Percentiles rank a stretch among this genome's conserved stretches.
Evolutionary conservation across 1,139 yeast species (phyloP).

Genomic region (Zygoascus meyerae): DNA sequence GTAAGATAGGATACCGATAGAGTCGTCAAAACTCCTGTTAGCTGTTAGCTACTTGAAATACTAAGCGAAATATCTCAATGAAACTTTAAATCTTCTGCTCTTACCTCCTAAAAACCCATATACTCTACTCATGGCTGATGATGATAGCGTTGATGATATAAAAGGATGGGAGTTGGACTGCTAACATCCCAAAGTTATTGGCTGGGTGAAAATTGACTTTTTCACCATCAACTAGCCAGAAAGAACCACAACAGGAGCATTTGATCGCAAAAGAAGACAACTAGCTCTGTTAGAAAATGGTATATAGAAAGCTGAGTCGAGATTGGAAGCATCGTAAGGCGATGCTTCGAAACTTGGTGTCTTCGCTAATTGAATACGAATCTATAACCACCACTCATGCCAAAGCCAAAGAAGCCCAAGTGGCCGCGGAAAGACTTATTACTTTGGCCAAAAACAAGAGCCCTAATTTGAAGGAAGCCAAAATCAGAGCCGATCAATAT

Average conservation of each 20-base stretch:
- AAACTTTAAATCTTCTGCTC: slow-evolving; percentile 14
- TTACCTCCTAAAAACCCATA: slow-evolving; percentile 61
- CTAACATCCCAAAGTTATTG: not conserved
- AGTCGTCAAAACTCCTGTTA: slow-evolving; percentile 55
- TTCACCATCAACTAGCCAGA: not conserved
- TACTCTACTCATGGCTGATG: slow-evolving; percentile 45
- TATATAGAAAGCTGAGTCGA: slow-evolving; percentile 30
- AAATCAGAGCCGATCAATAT: slow-evolving; percentile 24
- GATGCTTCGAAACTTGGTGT: slow-evolving; percentile 54
- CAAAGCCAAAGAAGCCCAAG: slow-evolving; percentile 62
- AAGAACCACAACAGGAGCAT: too few species aligned
- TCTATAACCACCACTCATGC: slow-evolving; percentile 65
- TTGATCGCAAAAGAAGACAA: not conserved
- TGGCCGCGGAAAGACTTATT: slow-evolving; percentile 50
- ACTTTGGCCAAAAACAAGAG: slow-evolving; percentile 41
- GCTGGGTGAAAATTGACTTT: not conserved
- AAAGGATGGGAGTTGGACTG: too few species aligned
- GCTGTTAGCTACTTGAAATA: too few species aligned
- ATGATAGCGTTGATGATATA: not conserved
- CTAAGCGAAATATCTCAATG: not conserved
- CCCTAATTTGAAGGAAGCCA: slow-evolving; percentile 24
- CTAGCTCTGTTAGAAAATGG: slow-evolving; percentile 16
- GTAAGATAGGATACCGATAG: slow-evolving; percentile 63
- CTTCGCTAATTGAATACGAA: slow-evolving; percentile 63
- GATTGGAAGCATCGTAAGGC: slow-evolving; percentile 43